Base-by-base conservation (phyloP, 305 asterid genomes). In the Petunia hybrid region DNA sequence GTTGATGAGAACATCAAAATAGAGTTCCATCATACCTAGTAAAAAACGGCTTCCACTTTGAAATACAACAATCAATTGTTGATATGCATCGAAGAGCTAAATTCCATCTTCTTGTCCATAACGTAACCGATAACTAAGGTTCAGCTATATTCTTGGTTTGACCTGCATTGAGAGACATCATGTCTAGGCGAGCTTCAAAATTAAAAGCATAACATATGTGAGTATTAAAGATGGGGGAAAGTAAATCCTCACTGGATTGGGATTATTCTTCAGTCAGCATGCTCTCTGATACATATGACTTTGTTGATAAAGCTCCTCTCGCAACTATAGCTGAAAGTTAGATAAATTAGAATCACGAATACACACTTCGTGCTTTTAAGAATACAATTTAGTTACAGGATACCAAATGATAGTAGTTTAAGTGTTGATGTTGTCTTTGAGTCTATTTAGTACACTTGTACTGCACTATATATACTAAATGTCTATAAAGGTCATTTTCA, bases 241-340 rank as follows among this genome's bases (percentile, higher is more conserved):
- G 51, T 46, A 71, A 73, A 48, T 73, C 7, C 62, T 73, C 43
- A 73, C 78, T 35, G 62, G 4, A 36, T 2, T 6, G 35, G 62
- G 63, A 51, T 41, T 73, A 61, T 73, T 48, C 62, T 79, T 92
- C 90, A 96, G 82, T 94, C 98, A 73, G 91, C 89, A 80, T 96
- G 98, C 71, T 88, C 95, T 0, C 95, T 93, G 82, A 91, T 89
- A 78, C 86, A 97, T 74, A 91, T 67, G 85, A 93, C 91, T 85
- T 86, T 92, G 89, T 79, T 88, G 86, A 96, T 85, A 85, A 96
- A 93, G 41, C 80, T 57, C 89, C 88, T 90, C 93, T 96, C 98
- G 80, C 87, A 88, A 14, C 84, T 87, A 81, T 92, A 96, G 70
- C 98, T 96, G 88, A 70, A 73, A 83, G 63, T 39, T 68, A 55